phyloP scores from a whole-genome alignment of 2,329 filamentous ascomycete genomes.

The Aspergillus novoparasiticus region DNA sequence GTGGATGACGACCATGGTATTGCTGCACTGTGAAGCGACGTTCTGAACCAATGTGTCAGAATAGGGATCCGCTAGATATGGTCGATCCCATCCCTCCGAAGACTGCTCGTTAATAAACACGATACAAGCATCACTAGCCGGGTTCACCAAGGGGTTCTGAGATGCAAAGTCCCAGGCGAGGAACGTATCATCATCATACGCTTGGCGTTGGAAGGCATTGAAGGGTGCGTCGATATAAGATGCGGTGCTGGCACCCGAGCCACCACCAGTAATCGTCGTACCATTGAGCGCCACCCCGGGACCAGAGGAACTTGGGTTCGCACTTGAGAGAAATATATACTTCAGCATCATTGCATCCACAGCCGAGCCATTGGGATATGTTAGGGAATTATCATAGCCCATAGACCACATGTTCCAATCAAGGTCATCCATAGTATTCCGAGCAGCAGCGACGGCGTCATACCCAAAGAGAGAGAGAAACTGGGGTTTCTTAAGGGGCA shows the following conservation, averaged over 20 bases:
- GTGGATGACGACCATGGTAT: conserved; percentile 66
- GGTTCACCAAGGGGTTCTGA: conserved; percentile 52
- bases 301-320: not conserved
- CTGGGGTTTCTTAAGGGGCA: conserved; percentile 46
- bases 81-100: not conserved
- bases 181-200: conserved; percentile 58
- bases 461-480: conserved; percentile 62
- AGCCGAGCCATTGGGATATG: not conserved
- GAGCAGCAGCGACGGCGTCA: conserved; percentile 42
- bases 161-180: conserved; percentile 63
- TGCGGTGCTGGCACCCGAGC: conserved; percentile 53
- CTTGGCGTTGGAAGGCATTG: conserved; percentile 56
- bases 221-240: conserved; percentile 56
- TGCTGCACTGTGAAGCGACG: conserved; percentile 61
- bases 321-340: not conserved
- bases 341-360: not conserved
- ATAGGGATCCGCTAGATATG: conserved; percentile 17
- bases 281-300: not conserved
- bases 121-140: conserved; percentile 27
- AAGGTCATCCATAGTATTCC: no score
- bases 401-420: not conserved
- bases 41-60: conserved; percentile 59
- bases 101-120: conserved; percentile 20
- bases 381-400: not conserved
- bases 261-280: conserved; percentile 33